Evolutionary conservation across 768 basidiomycete species (phyloP).

Genomic region (Leccinum olivaceopallidum): DNA sequence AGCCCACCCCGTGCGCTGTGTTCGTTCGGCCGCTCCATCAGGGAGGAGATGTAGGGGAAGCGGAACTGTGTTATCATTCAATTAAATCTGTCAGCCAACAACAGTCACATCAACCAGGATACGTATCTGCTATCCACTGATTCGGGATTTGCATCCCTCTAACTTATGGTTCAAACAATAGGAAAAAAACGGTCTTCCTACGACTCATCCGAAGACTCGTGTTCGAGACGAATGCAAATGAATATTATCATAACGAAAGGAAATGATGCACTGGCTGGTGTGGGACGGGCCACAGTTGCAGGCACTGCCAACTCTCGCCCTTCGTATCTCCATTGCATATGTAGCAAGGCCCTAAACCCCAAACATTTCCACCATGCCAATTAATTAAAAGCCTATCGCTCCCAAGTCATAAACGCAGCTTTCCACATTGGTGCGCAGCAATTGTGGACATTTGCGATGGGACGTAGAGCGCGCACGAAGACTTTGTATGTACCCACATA

Average conservation of each 20-base stretch:
- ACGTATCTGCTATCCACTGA: not conserved
- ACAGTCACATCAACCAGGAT: not conserved
- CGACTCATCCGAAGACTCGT: not conserved
- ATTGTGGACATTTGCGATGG: not conserved
- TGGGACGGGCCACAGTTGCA: too few relatives aligned
- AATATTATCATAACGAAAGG: not conserved
- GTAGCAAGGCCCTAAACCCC: not conserved
- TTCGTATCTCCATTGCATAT: too few relatives aligned
- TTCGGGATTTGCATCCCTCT: not conserved
- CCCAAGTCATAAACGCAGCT: not conserved
- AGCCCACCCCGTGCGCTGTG: too few relatives aligned
- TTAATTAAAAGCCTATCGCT: not conserved
- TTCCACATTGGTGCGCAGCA: not conserved
- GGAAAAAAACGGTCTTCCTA: not conserved
- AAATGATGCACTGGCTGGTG: too few relatives aligned
- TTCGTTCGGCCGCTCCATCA: too few relatives aligned
- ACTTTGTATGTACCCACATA: not conserved
- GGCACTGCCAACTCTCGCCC: too few relatives aligned
- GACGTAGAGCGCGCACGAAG: not conserved
- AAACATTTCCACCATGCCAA: not conserved
- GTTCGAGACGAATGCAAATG: not conserved
- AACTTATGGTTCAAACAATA: not conserved
- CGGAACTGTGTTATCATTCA: not conserved
- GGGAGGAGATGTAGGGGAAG: not conserved
- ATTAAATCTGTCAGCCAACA: not conserved